Evolutionary conservation across 331 rosid genomes (phyloP).

Genomic region (Erythrophleum ivorense): DNA sequence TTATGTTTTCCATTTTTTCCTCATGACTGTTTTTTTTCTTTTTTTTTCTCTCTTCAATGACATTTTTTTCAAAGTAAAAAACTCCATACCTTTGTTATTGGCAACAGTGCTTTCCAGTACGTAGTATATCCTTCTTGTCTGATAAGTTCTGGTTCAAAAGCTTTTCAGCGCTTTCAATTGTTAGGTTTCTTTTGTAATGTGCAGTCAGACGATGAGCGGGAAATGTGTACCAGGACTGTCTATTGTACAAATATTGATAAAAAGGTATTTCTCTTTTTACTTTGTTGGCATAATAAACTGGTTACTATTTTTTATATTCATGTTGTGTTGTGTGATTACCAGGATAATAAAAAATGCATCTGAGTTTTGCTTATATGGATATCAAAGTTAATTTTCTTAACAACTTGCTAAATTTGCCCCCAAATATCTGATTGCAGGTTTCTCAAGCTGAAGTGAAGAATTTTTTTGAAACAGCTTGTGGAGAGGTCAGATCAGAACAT

Average conservation of each 20-base stretch:
- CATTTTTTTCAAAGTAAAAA: background rate
- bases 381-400: slow-evolving; percentile 27
- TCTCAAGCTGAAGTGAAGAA: slow-evolving; percentile 91
- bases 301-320: background rate
- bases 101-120: background rate
- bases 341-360: slow-evolving; percentile 27
- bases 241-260: slow-evolving; percentile 96
- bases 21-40: background rate
- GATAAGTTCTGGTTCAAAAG: slow-evolving; percentile 14
- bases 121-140: slow-evolving; percentile 20
- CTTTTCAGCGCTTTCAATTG: slow-evolving; percentile 2
- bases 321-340: slow-evolving; percentile 14
- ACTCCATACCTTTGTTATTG: background rate
- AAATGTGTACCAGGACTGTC: slow-evolving; percentile 93
- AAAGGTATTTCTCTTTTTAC: slow-evolving; percentile 56
- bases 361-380: background rate
- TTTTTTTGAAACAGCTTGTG: slow-evolving; percentile 89
- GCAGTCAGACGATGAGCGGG: slow-evolving; percentile 97
- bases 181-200: slow-evolving; percentile 36
- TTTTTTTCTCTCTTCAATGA: background rate
- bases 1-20: slow-evolving; percentile 13
- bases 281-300: background rate
- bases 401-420: slow-evolving; percentile 17
- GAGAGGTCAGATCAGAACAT: slow-evolving; percentile 68
- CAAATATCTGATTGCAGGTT: slow-evolving; percentile 54